phyloP scores from a whole-genome alignment of 2,329 filamentous ascomycete genomes.

The Graphiopsis chlorocephala region DNA sequence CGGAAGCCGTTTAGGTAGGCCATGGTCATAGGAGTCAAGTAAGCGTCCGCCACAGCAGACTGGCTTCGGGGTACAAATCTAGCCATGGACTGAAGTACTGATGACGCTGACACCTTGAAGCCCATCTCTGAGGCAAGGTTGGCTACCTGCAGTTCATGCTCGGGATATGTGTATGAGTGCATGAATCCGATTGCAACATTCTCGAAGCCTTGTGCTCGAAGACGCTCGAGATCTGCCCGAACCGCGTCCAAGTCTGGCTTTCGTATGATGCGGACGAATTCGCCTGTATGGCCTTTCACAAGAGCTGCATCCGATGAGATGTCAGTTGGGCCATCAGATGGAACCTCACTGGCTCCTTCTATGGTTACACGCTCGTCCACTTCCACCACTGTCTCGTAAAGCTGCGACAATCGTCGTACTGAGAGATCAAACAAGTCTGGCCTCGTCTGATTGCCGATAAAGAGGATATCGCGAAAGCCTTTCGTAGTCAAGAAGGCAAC shows the following conservation, averaged over 20 bases:
- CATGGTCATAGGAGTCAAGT: conserved; percentile 20
- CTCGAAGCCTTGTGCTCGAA: conserved; percentile 36
- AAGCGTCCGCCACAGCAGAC: conserved; percentile 22
- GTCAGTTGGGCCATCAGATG: conserved; percentile 17
- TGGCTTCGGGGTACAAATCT: conserved; percentile 21
- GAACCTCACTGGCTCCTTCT: conserved; percentile 28
- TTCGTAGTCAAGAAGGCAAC: conserved; percentile 30
- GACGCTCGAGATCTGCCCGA: conserved; percentile 20
- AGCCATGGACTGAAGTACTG: conserved; percentile 25
- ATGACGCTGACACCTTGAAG: conserved; percentile 32
- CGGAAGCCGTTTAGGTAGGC: conserved; percentile 21
- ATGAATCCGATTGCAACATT: conserved; percentile 38
- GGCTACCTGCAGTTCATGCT: conserved; percentile 31
- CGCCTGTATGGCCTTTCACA: conserved; percentile 28
- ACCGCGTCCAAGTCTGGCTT: conserved; percentile 22
- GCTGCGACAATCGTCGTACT: conserved; percentile 22
- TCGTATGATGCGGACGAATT: conserved; percentile 30
- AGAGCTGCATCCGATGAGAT: conserved; percentile 48
- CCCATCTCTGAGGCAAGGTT: conserved; percentile 31
- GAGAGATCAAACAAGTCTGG: conserved; percentile 32
- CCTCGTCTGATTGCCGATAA: conserved; percentile 35
- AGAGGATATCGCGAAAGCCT: conserved; percentile 32
- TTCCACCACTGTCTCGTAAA: conserved; percentile 26
- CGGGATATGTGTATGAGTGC: conserved; percentile 35
- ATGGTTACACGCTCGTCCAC: conserved; percentile 32